Evolutionary conservation across 2,329 filamentous ascomycete species (phyloP), one percentile per base, ranked within the genome.

Genomic region (Didymella pinodella): DNA sequence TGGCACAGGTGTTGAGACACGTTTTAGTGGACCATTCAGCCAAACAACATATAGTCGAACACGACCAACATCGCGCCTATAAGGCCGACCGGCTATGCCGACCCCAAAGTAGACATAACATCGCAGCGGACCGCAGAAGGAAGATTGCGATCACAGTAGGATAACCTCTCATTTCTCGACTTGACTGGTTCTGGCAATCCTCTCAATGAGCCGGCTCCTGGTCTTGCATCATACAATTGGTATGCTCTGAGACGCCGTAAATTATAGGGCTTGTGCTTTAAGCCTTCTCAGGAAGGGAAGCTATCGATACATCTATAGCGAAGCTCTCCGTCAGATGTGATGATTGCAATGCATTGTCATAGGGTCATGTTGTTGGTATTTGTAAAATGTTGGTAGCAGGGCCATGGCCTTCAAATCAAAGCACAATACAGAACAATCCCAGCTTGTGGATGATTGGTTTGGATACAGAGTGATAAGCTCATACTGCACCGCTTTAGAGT

Each of bases 181-280:
- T 66, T 55, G 62, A 61, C 62, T 12, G 45, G 55, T 4, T 40
- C 57, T 5, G 54, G 57, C 7, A 59, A 63, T 11, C 60, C 41
- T 53, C 36, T 63, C 2, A 66, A 66, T 14, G 54, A 22, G 22
- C 22, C 22, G 22, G 22, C 22, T 22, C 22, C 22, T 22, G 22
- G 22, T 22, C 22, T 22, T 22, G 22, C 22, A 3, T 22, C 60
- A 10, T 57, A 64, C n/a, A 60, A 65, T 26, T 66, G 57, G 62
- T 48, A 40, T 10, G 36, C 18, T 40, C 36, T 40, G n/a, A n/a
- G 36, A 40, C 20, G 18, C 36, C n/a, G 18, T 40, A 18, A 1
- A 40, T 40, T 7, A 40, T n/a, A 4, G 20, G 36, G 2, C 20
- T 40, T 11, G 36, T 40, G 11, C 18, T 18, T 20, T 22, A 10